Evolutionary conservation across 2,329 filamentous ascomycete genomes (phyloP), one percentile per base, ranked within the genome.

Genomic region (Pseudodiploospora longispora): DNA sequence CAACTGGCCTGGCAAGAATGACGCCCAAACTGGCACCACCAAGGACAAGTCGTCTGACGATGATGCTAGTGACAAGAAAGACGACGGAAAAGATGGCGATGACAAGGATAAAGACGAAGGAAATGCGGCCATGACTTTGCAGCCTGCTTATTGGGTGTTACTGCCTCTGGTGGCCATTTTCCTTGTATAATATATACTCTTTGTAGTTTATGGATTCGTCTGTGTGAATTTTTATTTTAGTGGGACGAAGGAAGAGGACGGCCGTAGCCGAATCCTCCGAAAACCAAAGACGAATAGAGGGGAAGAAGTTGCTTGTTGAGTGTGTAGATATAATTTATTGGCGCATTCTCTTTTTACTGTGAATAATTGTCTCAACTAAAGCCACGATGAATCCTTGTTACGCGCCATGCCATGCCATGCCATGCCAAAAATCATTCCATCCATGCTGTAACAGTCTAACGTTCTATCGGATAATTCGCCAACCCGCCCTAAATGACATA

Each of bases 1-100:
- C 54, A 76, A 76, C 64, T 59, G 60, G 51, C 61, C 65, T 9
- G 71, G 71, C 53, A 67, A 60, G 53, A 72, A 72, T 59, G 56
- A 55, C 10, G 58, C 58, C 42, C 50, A 61, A 36, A 67, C 63
- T 33, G 60, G 60, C 42, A 60, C 54, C 43, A 47, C 44, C 30
- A 50, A 41, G 27, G 36, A 46, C 35, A 42, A 50, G 36, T 53
- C 40, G 30, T 43, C 43, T 37, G 36, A 43, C 19, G 31, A 50
- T 10, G 46, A 49, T 30, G 51, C 49, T 41, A 51, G 41, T 42
- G 54, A 48, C 30, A 50, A 47, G 30, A 52, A 34, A 27, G 46
- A 46, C 6, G 47, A 38, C 35, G 36, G 29, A 29, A 38, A 40
- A 32, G 44, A 32, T 36, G 33, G 34, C 30, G 43, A 38, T 29